These are phyloP conservation scores for Bolboschoenus planiculmis DNA, from an alignment of 176 grass and related monocot genomes.

Conservation along the genomic window DNA sequence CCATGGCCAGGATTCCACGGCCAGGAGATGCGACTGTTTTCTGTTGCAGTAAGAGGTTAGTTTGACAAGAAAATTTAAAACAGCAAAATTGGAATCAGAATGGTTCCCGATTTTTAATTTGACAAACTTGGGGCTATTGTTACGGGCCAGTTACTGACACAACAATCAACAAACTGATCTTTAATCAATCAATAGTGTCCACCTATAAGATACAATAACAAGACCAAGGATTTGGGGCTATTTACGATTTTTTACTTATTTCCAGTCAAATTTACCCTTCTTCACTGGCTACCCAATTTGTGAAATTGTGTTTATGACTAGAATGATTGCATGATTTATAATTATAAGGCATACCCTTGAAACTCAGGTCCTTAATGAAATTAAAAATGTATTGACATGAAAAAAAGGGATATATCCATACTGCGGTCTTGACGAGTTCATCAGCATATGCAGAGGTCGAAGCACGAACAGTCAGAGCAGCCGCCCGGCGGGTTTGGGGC, in stretches of 20 bases:
- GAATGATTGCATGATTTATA: background rate
- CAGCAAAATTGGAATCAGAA: background rate
- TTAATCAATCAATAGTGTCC: no score
- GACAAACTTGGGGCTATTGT: background rate
- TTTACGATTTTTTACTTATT: background rate
- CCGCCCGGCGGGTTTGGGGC: background rate
- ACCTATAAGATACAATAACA: background rate
- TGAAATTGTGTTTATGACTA: background rate
- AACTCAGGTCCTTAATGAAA: background rate
- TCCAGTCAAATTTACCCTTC: background rate
- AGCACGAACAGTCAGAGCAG: constrained; percentile 17
- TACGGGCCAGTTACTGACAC: background rate
- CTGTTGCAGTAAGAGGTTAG: constrained; percentile 31
- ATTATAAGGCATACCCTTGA: no score
- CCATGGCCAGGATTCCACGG: constrained; percentile 93
- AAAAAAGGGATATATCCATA: constrained; percentile 19
- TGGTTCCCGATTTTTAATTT: background rate
- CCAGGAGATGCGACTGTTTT: constrained; percentile 94
- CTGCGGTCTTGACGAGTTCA: constrained; percentile 88
- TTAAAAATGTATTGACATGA: background rate
- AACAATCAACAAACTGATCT: background rate
- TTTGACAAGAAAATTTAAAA: background rate
- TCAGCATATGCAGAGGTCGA: constrained; percentile 59
- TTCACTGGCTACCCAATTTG: background rate
- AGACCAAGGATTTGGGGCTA: background rate